A percentile compares a stretch with the other conserved stretches of the same genome.
These are phyloP conservation scores for Globisporangium alternatum DNA, from an alignment of 352 stramenopile species.

Conservation along the genomic window DNA sequence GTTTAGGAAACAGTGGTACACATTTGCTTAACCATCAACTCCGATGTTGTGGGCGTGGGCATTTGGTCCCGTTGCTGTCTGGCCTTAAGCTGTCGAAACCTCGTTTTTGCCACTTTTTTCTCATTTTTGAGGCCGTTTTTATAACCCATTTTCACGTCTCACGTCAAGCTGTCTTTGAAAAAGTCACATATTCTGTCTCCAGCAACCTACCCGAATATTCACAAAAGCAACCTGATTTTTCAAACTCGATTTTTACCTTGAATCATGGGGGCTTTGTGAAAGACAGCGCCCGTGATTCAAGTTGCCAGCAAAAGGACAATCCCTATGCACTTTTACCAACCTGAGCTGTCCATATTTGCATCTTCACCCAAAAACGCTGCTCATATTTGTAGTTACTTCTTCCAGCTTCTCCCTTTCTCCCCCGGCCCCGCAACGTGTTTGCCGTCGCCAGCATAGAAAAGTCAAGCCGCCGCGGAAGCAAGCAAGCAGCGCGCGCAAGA, in stretches of 20 bases:
- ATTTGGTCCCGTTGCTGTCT: no score
- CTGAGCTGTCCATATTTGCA: not conserved
- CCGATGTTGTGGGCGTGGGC: no score
- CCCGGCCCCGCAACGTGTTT: not conserved
- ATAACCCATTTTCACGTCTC: no score
- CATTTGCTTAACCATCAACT: no score
- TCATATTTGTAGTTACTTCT: not conserved
- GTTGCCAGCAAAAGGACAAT: not conserved
- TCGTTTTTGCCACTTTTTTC: no score
- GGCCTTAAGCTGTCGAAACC: no score
- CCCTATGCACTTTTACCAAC: not conserved
- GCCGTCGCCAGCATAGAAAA: not conserved
- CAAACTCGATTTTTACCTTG: not conserved
- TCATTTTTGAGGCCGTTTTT: no score
- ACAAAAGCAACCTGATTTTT: not conserved
- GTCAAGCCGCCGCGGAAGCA: not conserved
- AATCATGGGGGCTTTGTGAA: no score
- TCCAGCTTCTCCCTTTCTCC: not conserved
- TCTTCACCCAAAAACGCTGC: not conserved
- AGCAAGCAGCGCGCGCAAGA: not conserved
- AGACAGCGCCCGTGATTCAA: not conserved
- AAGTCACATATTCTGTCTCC: no score
- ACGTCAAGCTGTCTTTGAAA: no score
- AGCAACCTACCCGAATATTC: no score
- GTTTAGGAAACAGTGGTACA: no score